Evolutionary conservation across 2,329 filamentous ascomycete genomes (phyloP), one percentile per base, ranked within the genome.

Genomic region (Xylariaceae sp.): DNA sequence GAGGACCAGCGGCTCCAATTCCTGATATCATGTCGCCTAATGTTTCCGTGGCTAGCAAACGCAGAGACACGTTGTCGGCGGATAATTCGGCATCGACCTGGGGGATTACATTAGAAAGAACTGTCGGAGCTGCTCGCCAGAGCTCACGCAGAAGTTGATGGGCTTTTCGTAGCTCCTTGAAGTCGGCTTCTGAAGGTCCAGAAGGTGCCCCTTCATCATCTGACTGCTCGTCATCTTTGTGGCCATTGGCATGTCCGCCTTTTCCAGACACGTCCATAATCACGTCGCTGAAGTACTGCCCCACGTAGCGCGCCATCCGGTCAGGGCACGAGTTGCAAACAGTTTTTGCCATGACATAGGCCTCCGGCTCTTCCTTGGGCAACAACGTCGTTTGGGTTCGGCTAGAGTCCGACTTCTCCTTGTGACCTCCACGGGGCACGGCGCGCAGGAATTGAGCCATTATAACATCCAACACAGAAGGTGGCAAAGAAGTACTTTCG

Each of bases 251-350:
- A 66, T 82, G 79, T 8, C 77, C 77, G 17, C 77, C 78, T 51
- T 84, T 80, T 10, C 78, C 84, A 44, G 87, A 92, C 2, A 92
- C 89, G 70, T 97, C 92, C 62, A 97, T 86, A 59, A 99, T 95
- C 55, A 97, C 92, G 58, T 96, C 92, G 74, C 92, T 96, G 73
- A 99, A 99, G 73, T 97, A 99, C 70, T 96, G 92, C 66, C 91
- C 93, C 58, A 97, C 88, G 66, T 95, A 91, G 62, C 92, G 88
- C 1, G 91, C 88, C 93, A 99, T 97, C 74, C 95, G 95, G 67
- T 97, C 93, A 0, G 90, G 86, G 66, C 88, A 95, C 15, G 84
- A 84, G 68, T 92, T 94, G 77, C 94, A 99, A 50, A 99, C 87
- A 2, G 89, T 90, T 75, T 95, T 96, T 18, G 94, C 93, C 89